Percentiles rank a stretch among this genome's conserved stretches.
Evolutionary conservation across 129 eudicot species (phyloP).

Genomic region (Flaveria robusta): DNA sequence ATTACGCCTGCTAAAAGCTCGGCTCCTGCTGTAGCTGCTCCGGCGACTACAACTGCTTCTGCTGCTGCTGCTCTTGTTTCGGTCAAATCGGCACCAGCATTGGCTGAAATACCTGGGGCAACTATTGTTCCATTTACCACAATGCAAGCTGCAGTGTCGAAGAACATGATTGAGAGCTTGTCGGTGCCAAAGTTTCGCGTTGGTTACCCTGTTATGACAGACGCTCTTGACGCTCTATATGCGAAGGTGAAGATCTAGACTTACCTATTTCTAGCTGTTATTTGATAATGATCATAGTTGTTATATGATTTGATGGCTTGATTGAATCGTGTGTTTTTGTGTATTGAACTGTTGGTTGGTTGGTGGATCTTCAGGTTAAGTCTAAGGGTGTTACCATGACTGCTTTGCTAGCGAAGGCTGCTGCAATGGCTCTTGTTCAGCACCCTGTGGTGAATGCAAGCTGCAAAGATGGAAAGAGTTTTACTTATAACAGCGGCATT

Average conservation of each 20-base stretch:
- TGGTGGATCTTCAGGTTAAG: conserved; percentile 58
- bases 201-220: conserved; percentile 78
- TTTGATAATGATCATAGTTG: conserved; percentile 1
- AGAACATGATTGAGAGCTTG: conserved; percentile 90
- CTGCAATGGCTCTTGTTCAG: conserved; percentile 88
- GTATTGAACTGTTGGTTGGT: conserved; percentile 16
- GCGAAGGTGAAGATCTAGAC: conserved; percentile 52
- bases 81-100: conserved; percentile 37
- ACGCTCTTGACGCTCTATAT: conserved; percentile 84
- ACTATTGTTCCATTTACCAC: conserved; percentile 73
- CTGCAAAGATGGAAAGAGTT: conserved; percentile 93
- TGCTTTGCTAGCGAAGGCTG: conserved; percentile 90
- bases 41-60: background rate
- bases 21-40: conserved; percentile 12
- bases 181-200: conserved; percentile 83
- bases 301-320: background rate
- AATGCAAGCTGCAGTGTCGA: conserved; percentile 87
- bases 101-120: conserved; percentile 74
- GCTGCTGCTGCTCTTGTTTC: conserved; percentile 35
- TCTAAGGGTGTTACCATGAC: conserved; percentile 94
- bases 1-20: conserved; percentile 43
- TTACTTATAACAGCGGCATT: conserved; percentile 74
- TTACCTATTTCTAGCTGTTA: background rate
- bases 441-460: conserved; percentile 88
- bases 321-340: background rate